A percentile compares a stretch with the other conserved stretches of the same genome.
These are phyloP conservation scores for Lentinula novae-zelandiae DNA, from an alignment of 1,284 basidiomycete genomes.

Conservation along the genomic window DNA sequence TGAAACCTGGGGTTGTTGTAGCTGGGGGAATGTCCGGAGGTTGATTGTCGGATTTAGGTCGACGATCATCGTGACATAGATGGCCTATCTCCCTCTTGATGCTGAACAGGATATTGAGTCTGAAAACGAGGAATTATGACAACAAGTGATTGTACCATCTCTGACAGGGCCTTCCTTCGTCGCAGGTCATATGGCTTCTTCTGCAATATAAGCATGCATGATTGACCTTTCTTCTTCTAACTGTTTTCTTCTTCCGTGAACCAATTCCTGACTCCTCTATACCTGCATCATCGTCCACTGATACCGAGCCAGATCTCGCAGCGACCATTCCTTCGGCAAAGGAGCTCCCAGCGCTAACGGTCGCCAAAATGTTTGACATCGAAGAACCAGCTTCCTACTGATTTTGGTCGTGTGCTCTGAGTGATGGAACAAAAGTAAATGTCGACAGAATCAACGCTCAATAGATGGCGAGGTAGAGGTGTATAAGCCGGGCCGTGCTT, in stretches of 20 bases:
- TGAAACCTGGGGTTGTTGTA: constrained; percentile 27
- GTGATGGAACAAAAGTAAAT: neutral
- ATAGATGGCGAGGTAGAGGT: neutral
- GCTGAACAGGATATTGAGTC: constrained; percentile 26
- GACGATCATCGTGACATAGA: constrained; percentile 83
- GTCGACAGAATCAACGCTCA: neutral
- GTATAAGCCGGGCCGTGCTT: too few relatives aligned
- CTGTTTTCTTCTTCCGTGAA: constrained; percentile 54
- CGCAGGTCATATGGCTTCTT: constrained; percentile 92
- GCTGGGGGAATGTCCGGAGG: constrained; percentile 19
- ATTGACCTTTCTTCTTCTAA: constrained; percentile 79
- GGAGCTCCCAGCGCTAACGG: neutral
- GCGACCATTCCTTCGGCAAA: neutral
- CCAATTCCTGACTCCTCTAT: constrained; percentile 18
- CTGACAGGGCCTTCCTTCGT: constrained; percentile 85
- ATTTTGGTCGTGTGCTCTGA: neutral
- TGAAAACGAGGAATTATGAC: neutral
- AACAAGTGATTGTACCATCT: constrained; percentile 70
- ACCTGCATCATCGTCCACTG: neutral
- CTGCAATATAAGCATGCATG: constrained; percentile 93
- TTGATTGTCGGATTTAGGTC: constrained; percentile 50
- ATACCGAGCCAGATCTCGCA: constrained; percentile 4
- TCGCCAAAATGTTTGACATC: neutral
- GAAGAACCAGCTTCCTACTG: neutral
- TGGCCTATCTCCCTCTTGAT: constrained; percentile 92